Evolutionary conservation across 495 filamentous ascomycete species (phyloP).

Genomic region (Achaetomiella virescens): DNA sequence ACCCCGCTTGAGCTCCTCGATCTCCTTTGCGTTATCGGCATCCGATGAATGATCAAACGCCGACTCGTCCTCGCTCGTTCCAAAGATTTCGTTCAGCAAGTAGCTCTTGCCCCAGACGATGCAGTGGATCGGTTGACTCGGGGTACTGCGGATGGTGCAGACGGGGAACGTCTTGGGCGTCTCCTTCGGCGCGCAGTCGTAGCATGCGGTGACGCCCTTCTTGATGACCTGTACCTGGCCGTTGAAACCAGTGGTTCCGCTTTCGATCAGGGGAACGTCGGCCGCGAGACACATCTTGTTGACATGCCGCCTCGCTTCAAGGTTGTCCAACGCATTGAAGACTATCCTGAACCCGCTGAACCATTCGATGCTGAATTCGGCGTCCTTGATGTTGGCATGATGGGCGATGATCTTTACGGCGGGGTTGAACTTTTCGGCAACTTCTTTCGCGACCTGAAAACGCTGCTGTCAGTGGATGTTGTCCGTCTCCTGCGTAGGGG

Average conservation of each 20-base stretch:
- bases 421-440: constrained; percentile 85
- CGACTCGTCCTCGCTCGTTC: constrained; percentile 78
- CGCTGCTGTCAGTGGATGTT: constrained; percentile 16
- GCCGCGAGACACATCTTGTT: constrained; percentile 97
- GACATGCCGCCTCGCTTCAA: constrained; percentile 90
- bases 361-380: constrained; percentile 86
- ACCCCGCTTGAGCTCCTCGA: constrained; percentile 73
- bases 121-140: constrained; percentile 93
- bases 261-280: constrained; percentile 86
- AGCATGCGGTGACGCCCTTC: constrained; percentile 91
- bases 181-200: constrained; percentile 87
- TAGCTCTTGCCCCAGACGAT: constrained; percentile 99
- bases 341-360: constrained; percentile 78
- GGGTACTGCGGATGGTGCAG: constrained; percentile 93
- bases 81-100: constrained; percentile 89
- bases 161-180: constrained; percentile 87
- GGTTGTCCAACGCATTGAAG: constrained; percentile 96
- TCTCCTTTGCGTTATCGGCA: constrained; percentile 80
- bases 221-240: constrained; percentile 96
- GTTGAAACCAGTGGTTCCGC: constrained; percentile 96
- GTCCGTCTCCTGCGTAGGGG: not conserved
- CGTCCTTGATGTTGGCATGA: constrained; percentile 93
- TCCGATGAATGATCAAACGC: constrained; percentile 71
- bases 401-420: constrained; percentile 81
- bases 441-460: constrained; percentile 83